Evolutionary conservation across 1,284 basidiomycete genomes (phyloP), one percentile per base, ranked within the genome.

Genomic region (Ceratobasidium sp.): DNA sequence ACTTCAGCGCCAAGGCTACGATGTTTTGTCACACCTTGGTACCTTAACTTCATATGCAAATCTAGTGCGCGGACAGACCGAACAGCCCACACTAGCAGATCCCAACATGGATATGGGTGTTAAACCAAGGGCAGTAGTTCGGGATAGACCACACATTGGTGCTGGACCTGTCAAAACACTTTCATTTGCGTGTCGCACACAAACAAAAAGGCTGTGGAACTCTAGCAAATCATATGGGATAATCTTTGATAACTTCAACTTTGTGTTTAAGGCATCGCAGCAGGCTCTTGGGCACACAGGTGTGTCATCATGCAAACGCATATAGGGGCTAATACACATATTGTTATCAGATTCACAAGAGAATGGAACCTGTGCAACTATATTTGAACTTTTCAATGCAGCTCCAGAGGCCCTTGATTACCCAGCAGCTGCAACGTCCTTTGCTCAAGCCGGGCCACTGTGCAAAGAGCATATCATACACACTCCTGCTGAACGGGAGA

Each of bases 181-280:
- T 11, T 22, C 62, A 8, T 8, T 0, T 31, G 62, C 22, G 31
- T 63, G 62, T 19, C 39, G 62, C 4, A 31, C 27, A 31, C 24
- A 29, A 27, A 48, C 43, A 19, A 63, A 48, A 31, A 9, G n/a
- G 16, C 56, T 29, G 7, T 58, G 56, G 56, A 58, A 58, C n/a
- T n/a, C n/a, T n/a, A n/a, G n/a, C n/a, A 19, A 13, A 58, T 16
- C 63, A 0, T 76, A 78, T 62, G 77, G 66, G 0, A 74, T 78
- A 4, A 77, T 80, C 0, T 84, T 83, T 71, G 82, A 84, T 75
- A 84, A 84, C 64, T 81, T 83, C 24, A 83, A 83, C 71, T 78
- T 82, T 75, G 71, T 80, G 0, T 79, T 79, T 27, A 76, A 77
- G 4, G 74, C 75, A 8, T 79, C 82, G 0, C 82, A 83, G 63